Base-by-base conservation (phyloP, 192 early-diverging fungal genomes). In the Gonapodya sp. region DNA sequence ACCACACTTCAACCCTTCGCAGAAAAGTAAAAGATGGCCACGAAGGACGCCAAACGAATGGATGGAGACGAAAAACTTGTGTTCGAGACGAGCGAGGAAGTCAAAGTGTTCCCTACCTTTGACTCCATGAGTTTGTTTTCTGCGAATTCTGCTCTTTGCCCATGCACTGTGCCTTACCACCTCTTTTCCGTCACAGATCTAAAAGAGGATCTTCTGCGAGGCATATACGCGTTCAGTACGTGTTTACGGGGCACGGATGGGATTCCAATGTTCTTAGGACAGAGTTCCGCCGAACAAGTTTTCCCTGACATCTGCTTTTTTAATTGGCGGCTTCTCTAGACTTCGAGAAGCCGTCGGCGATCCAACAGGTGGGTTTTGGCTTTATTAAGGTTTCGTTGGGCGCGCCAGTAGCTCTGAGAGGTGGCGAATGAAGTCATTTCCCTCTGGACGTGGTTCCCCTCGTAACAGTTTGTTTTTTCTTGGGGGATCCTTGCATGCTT, bases 321-420 rank as follows among this genome's bases (percentile, higher is more conserved):
- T 78, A 34, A 35, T 16, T 35, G 32, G 35, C 78, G 78, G 30
- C 30, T 35, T 35, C 77, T 37, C 0, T 75, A 94, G 92, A 95
- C 87, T 97, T 96, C 90, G 97, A 99, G 84, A 94, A 94, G 83
- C 97, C 96, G 1, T 98, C 96, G 0, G 95, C 97, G 79, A 99
- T 99, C 88, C 97, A 99, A 86, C 97, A 99, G 46, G 46, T 64
- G 46, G 8, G 46, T 64, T 64, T 64, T n/a, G 24, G 24, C 8
- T 64, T 16, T 24, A 8, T 64, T 24, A 24, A 64, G 24, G 8
- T 64, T 64, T 64, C 46, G 24, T 16, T 24, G 24, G 46, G 24
- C 46, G 46, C 24, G 46, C 46, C 24, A 24, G 46, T 64, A 64
- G 46, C 8, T 16, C 46, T 64, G 8, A 24, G 46, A 64, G 24